These are phyloP conservation scores for Vachellia pachyceras DNA, from an alignment of 306 rosid genomes.

Conservation along the genomic window DNA sequence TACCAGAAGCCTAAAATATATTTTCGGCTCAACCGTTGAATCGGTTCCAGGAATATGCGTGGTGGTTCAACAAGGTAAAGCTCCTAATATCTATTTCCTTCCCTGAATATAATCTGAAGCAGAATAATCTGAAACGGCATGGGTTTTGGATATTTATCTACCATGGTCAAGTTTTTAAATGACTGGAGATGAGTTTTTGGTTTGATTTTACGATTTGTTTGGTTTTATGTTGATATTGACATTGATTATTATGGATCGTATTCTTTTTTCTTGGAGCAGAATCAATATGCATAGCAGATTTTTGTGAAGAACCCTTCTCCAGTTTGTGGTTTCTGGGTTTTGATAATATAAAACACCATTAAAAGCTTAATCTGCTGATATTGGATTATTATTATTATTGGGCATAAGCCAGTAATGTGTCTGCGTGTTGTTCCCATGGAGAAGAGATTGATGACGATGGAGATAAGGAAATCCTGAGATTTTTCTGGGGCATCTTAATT, in stretches of 20 bases:
- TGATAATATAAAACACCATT: slow-evolving; percentile 4
- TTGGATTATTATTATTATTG: not conserved
- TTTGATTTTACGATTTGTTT: not conserved
- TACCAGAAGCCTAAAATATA: slow-evolving; percentile 31
- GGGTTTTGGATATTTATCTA: slow-evolving; percentile 19
- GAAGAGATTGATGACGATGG: slow-evolving; percentile 38
- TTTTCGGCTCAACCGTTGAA: slow-evolving; percentile 33
- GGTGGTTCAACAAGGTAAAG: slow-evolving; percentile 21
- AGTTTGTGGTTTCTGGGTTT: slow-evolving; percentile 19
- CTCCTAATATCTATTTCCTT: slow-evolving; percentile 7
- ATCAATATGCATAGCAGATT: slow-evolving; percentile 6
- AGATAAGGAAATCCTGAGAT: slow-evolving; percentile 50
- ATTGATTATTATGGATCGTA: slow-evolving; percentile 4
- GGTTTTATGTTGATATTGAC: not conserved
- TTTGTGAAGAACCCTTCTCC: not conserved
- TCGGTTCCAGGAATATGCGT: slow-evolving; percentile 31
- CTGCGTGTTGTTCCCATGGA: slow-evolving; percentile 26
- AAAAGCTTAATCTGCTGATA: not conserved
- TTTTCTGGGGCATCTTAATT: not conserved
- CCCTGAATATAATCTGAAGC: slow-evolving; percentile 4
- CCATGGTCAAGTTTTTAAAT: not conserved
- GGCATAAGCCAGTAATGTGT: slow-evolving; percentile 25
- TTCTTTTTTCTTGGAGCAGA: not conserved
- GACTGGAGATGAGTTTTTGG: not conserved
- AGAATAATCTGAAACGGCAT: not conserved